Evolutionary conservation across 2,329 filamentous ascomycete species (phyloP).

Genomic region (Penicillium fuscoglaucum): DNA sequence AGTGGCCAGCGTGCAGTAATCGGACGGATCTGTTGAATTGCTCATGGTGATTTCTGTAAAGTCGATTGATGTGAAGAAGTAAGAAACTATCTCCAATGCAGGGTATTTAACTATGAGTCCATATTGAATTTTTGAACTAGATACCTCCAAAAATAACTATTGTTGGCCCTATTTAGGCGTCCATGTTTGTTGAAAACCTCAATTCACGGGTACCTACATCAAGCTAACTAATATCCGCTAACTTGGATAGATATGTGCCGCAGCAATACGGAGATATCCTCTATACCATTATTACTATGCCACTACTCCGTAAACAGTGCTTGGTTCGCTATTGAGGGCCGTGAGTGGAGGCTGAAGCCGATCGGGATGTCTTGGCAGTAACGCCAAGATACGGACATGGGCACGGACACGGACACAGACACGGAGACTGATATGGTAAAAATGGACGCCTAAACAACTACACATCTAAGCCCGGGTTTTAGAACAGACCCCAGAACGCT

Average conservation of each 20-base stretch:
- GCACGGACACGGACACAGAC: background rate
- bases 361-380: background rate
- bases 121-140: background rate
- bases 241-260: background rate
- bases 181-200: background rate
- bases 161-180: background rate
- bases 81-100: background rate
- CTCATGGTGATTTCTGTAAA: background rate
- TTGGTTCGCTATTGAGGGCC: background rate
- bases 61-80: background rate
- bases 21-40: background rate
- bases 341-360: background rate
- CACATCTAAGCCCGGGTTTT: background rate
- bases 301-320: background rate
- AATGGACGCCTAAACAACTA: background rate
- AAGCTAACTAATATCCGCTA: background rate
- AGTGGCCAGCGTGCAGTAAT: slow-evolving; percentile 15
- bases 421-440: background rate
- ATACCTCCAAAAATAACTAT: background rate
- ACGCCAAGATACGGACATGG: background rate
- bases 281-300: background rate
- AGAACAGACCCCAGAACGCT: background rate
- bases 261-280: background rate
- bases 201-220: background rate
- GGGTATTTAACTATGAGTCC: background rate